Percentiles rank a stretch among this genome's conserved stretches.
Evolutionary conservation across 2,329 filamentous ascomycete genomes (phyloP).

Genomic region (Penicillium sp.): DNA sequence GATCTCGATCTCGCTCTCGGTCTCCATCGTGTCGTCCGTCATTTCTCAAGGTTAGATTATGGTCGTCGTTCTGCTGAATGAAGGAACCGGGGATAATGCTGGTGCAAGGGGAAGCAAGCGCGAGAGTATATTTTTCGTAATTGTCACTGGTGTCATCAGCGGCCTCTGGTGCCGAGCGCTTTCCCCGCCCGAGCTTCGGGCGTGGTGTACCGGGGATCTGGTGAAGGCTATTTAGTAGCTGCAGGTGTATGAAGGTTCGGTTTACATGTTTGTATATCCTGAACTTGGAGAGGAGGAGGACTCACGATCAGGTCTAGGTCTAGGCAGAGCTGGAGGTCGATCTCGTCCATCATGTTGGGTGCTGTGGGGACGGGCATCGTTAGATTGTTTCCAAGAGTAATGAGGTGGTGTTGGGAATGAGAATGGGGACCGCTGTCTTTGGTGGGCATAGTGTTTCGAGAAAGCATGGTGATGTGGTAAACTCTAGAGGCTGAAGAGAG

Average conservation of each 20-base stretch:
- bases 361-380: not conserved
- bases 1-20: not conserved
- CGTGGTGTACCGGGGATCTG: not conserved
- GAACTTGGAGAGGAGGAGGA: not conserved
- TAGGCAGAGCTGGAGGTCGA: slow-evolving; percentile 28
- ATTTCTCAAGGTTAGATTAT: not conserved
- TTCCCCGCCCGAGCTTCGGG: not conserved
- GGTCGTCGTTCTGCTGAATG: too few relatives aligned
- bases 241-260: not conserved
- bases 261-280: not conserved
- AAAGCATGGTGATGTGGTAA: not conserved
- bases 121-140: not conserved
- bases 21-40: not conserved
- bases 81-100: not conserved
- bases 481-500: not conserved
- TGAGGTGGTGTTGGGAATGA: not conserved
- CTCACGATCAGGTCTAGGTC: slow-evolving; percentile 23
- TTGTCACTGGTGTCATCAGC: not conserved
- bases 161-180: not conserved
- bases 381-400: not conserved
- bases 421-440: not conserved
- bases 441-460: not conserved
- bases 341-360: slow-evolving; percentile 24
- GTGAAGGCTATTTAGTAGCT: not conserved
- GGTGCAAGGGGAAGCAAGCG: not conserved